A percentile compares a stretch with the other conserved stretches of the same genome.
Conservation (phyloP, 305 asterid species). For the Fraxinus platypoda region DNA sequence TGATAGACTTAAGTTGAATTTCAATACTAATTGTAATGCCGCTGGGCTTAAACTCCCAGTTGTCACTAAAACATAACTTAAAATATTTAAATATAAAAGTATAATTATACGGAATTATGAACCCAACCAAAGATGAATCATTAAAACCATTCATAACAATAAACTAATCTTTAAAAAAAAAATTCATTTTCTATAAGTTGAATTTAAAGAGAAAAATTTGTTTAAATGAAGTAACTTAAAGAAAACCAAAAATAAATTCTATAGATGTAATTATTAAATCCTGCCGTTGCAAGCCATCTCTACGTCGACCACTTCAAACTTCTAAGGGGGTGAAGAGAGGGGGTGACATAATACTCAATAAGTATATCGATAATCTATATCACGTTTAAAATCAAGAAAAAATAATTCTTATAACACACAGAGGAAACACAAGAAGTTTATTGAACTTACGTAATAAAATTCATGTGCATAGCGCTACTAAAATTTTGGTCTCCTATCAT, state of each 20-base stretch:
- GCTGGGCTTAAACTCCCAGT: neutral
- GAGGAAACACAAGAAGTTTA: too few species aligned
- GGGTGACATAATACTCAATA: neutral
- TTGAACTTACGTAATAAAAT: too few species aligned
- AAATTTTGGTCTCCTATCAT: too few species aligned
- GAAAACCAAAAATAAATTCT: neutral
- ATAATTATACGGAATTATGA: neutral
- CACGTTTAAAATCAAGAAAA: too few species aligned
- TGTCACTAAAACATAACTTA: neutral
- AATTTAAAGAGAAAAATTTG: neutral
- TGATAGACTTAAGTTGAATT: too few species aligned
- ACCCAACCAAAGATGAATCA: neutral
- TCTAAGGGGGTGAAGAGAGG: neutral
- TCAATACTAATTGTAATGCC: too few species aligned
- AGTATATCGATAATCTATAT: neutral
- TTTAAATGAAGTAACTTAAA: neutral
- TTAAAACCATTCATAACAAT: neutral
- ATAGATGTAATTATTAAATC: neutral
- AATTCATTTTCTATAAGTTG: neutral
- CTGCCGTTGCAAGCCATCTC: neutral
- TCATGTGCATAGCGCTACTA: too few species aligned
- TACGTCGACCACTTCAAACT: neutral
- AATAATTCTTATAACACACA: too few species aligned
- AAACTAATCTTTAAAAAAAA: neutral
- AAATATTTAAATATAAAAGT: neutral